These are phyloP conservation scores for Suillus clintonianus DNA, from an alignment of 768 basidiomycete genomes.

Conservation along the genomic window DNA sequence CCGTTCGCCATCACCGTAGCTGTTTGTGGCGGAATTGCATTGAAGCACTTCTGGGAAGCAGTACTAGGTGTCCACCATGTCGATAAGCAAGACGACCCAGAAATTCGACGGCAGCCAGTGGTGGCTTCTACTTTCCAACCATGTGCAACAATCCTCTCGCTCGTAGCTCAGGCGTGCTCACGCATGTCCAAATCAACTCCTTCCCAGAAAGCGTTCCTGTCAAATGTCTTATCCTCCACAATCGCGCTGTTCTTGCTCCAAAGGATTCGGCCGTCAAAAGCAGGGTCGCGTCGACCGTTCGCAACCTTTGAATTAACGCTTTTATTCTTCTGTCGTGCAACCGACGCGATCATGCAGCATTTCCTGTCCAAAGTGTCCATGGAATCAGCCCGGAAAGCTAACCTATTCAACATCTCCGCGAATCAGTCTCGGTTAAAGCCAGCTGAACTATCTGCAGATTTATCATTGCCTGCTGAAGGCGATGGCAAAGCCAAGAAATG, in stretches of 20 bases:
- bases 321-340: constrained; percentile 65
- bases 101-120: background rate
- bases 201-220: constrained; percentile 56
- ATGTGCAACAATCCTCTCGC: background rate
- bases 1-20: constrained; percentile 66
- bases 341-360: constrained; percentile 61
- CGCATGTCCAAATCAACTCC: constrained; percentile 33
- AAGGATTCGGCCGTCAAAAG: constrained; percentile 37
- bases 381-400: constrained; percentile 13
- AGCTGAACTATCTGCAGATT: background rate
- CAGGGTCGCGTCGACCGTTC: constrained; percentile 37
- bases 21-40: constrained; percentile 61
- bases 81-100: background rate
- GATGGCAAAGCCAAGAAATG: constrained; percentile 30
- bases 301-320: constrained; percentile 71
- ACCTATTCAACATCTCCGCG: background rate
- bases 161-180: background rate
- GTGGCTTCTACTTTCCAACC: background rate
- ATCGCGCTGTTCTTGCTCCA: constrained; percentile 62
- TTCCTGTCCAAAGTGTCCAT: constrained; percentile 47
- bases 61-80: constrained; percentile 10
- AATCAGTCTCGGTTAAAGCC: background rate
- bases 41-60: constrained; percentile 47
- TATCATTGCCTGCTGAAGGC: background rate
- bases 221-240: constrained; percentile 57